A percentile compares a stretch with the other conserved stretches of the same genome.
These are phyloP conservation scores for Rhodofomes roseus DNA, from an alignment of 1,284 basidiomycete genomes.

Conservation along the genomic window DNA sequence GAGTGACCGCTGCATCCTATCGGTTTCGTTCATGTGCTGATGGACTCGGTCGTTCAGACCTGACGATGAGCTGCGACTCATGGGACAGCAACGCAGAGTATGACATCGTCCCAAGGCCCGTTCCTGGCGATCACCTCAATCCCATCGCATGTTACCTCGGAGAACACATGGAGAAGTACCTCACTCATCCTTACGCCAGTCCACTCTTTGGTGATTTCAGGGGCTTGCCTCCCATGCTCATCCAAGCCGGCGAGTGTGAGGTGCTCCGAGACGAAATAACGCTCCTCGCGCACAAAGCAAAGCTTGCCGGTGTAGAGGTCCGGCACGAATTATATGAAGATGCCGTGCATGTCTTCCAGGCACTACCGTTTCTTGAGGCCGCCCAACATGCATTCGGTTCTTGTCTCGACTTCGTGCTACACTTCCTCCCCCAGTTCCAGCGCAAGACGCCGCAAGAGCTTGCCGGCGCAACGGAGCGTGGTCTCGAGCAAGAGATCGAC, in stretches of 20 bases:
- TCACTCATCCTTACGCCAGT: constrained; percentile 95
- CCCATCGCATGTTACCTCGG: constrained; percentile 93
- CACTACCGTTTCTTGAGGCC: constrained; percentile 79
- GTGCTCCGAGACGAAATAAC: constrained; percentile 91
- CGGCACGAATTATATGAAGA: constrained; percentile 94
- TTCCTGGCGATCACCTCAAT: constrained; percentile 84
- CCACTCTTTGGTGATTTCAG: constrained; percentile 92
- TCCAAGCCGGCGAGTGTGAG: constrained; percentile 94
- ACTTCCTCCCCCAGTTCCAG: constrained; percentile 50
- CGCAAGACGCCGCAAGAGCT: constrained; percentile 45
- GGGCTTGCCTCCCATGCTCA: constrained; percentile 86
- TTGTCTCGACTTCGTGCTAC: constrained; percentile 73
- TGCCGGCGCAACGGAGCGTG: constrained; percentile 49
- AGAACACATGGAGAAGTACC: constrained; percentile 75
- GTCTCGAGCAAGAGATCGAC: constrained; percentile 62
- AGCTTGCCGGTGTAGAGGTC: constrained; percentile 82
- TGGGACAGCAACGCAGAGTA: constrained; percentile 91
- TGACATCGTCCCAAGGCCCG: constrained; percentile 76
- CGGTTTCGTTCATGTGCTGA: not conserved
- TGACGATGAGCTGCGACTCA: constrained; percentile 95
- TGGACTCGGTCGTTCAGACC: constrained; percentile 45
- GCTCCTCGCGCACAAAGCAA: constrained; percentile 93
- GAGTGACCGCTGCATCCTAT: constrained; percentile 29
- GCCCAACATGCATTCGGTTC: constrained; percentile 72
- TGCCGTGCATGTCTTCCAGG: constrained; percentile 90